Conservation (phyloP, 768 basidiomycete genomes). For the Lactarius tabidus region DNA sequence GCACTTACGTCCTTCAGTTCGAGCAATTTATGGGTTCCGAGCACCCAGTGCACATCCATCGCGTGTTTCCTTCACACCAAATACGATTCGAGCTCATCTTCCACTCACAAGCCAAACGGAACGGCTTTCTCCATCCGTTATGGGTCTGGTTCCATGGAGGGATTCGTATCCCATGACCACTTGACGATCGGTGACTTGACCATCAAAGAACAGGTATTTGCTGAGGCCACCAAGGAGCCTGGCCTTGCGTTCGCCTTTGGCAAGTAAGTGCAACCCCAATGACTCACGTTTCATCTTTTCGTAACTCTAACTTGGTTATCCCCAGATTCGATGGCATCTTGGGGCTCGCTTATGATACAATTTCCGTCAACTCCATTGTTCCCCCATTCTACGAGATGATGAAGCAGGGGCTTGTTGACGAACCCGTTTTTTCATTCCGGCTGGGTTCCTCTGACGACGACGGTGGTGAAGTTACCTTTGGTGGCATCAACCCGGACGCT, state of each 20-base stretch:
- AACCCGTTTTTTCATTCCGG: slow-evolving; percentile 92
- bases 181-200: slow-evolving; percentile 79
- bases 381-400: slow-evolving; percentile 97
- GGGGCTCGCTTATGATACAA: slow-evolving; percentile 92
- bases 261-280: slow-evolving; percentile 55
- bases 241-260: slow-evolving; percentile 97
- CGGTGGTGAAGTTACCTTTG: slow-evolving; percentile 88
- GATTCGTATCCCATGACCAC: slow-evolving; percentile 83
- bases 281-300: neutral
- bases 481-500: slow-evolving; percentile 74
- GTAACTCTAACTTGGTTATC: neutral
- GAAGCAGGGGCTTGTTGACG: slow-evolving; percentile 71
- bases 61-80: slow-evolving; percentile 93
- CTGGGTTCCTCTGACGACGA: slow-evolving; percentile 82
- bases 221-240: slow-evolving; percentile 93
- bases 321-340: slow-evolving; percentile 90
- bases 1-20: slow-evolving; percentile 45
- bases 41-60: slow-evolving; percentile 74
- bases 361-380: slow-evolving; percentile 86
- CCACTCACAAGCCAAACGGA: slow-evolving; percentile 87
- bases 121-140: slow-evolving; percentile 87
- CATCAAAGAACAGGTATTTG: slow-evolving; percentile 79
- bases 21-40: slow-evolving; percentile 94
- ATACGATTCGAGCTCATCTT: slow-evolving; percentile 77
- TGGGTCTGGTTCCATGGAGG: slow-evolving; percentile 95